Conservation (phyloP, 805 yeast genomes). For the Blastobotrys muscicola region DNA sequence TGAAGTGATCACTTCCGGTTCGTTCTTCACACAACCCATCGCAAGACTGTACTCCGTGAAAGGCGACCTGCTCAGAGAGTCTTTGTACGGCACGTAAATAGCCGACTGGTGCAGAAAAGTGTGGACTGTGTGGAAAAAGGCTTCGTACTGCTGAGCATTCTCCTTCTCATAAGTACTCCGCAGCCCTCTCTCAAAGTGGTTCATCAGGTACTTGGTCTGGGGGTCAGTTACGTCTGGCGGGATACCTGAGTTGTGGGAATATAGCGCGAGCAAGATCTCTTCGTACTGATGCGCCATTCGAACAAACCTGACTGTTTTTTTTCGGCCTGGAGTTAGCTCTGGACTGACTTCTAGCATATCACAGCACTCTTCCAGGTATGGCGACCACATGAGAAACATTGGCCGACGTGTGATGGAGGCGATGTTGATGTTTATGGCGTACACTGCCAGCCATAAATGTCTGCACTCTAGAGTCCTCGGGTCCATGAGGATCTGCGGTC, state of each 20-base stretch:
- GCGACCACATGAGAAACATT: slow-evolving; percentile 36
- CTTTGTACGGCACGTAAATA: slow-evolving; percentile 18
- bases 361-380: slow-evolving; percentile 56
- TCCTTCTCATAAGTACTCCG: slow-evolving; percentile 27
- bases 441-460: slow-evolving; percentile 47
- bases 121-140: slow-evolving; percentile 44
- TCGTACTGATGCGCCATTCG: slow-evolving; percentile 54
- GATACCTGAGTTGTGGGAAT: slow-evolving; percentile 17
- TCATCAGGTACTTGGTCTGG: slow-evolving; percentile 33
- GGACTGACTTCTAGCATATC: slow-evolving; percentile 32
- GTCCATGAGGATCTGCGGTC: slow-evolving; percentile 33
- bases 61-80: slow-evolving; percentile 25
- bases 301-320: slow-evolving; percentile 46
- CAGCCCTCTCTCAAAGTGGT: slow-evolving; percentile 43
- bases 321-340: slow-evolving; percentile 26
- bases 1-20: slow-evolving; percentile 19
- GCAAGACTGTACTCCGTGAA: slow-evolving; percentile 28
- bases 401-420: slow-evolving; percentile 58
- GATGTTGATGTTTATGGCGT: slow-evolving; percentile 52
- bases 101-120: slow-evolving; percentile 34
- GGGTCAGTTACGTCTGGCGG: slow-evolving; percentile 29
- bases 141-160: slow-evolving; percentile 32
- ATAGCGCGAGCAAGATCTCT: slow-evolving; percentile 35
- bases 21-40: slow-evolving; percentile 14
- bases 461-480: slow-evolving; percentile 38